Evolutionary conservation across 257 asterid genomes (phyloP), one percentile per base, ranked within the genome.

Genomic region (Solanum arcanum): DNA sequence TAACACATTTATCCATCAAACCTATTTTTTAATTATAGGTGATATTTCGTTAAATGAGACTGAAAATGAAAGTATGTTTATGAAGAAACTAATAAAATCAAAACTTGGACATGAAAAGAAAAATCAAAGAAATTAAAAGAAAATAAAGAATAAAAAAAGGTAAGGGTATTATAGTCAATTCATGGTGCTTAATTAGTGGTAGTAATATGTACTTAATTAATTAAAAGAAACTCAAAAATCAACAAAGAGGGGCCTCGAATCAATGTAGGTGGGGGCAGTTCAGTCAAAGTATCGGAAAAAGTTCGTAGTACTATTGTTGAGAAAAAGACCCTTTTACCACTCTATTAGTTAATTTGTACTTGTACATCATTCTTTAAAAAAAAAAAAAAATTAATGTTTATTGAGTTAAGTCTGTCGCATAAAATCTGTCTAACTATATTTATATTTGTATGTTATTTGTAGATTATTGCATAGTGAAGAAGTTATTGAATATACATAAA

Each of bases 241-340:
- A 92, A 94, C 88, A 85, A 93, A 93, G 93, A 91, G 92, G 90
- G 92, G 91, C 94, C 91, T 91, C 89, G 90, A 90, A 29, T 29
- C 12, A 29, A 73, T 88, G 93, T 89, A 75, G 95, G 89, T 89
- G 80, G 95, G 89, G 94, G 91, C 93, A 91, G 84, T 76, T 74
- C 92, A 87, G 97, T 93, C 97, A 93, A 93, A 94, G 87, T 88
- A 87, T 44, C 84, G 69, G 89, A 90, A 91, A 56, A 42, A 70
- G 41, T 84, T 66, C 9, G 84, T 27, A 78, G 68, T 47, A 78
- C 27, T 4, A 42, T 46, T 73, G 13, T 35, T 47, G 27, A 80
- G 44, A 80, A 80, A 47, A 47, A 5, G 11, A 47, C 10, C 18
- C 27, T 47, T 80, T 47, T 80, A 44, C 16, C 29, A 6, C 3